Conservation (phyloP, 2,329 filamentous ascomycete species). For the Helotiales sp. region DNA sequence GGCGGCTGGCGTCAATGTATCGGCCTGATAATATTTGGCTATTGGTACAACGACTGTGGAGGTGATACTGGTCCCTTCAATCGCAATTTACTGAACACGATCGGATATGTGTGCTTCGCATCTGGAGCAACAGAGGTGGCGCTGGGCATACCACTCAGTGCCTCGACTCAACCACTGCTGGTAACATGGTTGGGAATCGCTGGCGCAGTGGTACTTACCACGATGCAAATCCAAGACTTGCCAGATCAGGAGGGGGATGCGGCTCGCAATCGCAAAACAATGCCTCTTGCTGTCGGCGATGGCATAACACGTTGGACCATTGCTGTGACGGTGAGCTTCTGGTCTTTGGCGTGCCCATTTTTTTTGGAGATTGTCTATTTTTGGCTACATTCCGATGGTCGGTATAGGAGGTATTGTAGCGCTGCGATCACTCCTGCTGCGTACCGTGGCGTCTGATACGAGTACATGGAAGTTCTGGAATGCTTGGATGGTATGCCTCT, state of each 20-base stretch:
- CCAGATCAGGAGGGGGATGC: constrained; percentile 33
- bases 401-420: background rate
- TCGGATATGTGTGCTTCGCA: too few species aligned
- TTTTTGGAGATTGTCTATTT: constrained; percentile 5
- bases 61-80: constrained; percentile 11
- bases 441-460: background rate
- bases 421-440: background rate
- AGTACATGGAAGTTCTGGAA: constrained; percentile 7
- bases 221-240: constrained; percentile 36
- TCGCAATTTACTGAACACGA: constrained; percentile 14
- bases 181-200: constrained; percentile 10
- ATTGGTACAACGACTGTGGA: constrained; percentile 19
- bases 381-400: background rate
- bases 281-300: constrained; percentile 27
- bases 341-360: background rate
- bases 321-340: background rate
- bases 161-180: constrained; percentile 15
- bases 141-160: too few species aligned
- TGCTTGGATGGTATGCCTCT: constrained; percentile 6
- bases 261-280: constrained; percentile 23
- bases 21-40: constrained; percentile 11
- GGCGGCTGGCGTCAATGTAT: constrained; percentile 34
- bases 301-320: background rate
- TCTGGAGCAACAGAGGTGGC: too few species aligned
- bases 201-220: constrained; percentile 10